A percentile compares a stretch with the other conserved stretches of the same genome.
Evolutionary conservation across 2,329 filamentous ascomycete genomes (phyloP).

Genomic region (Rutstroemia sydowiana): DNA sequence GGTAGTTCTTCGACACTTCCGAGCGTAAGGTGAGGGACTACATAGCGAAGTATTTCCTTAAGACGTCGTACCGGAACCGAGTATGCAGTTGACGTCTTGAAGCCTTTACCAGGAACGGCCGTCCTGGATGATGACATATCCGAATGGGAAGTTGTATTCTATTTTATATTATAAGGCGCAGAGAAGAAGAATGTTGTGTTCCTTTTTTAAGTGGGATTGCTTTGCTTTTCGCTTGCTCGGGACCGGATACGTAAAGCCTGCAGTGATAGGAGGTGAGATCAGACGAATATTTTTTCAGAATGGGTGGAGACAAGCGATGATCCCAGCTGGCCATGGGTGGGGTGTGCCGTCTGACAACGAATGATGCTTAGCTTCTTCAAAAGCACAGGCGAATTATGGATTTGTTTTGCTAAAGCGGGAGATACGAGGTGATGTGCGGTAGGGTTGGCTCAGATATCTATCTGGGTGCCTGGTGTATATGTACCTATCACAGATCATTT

Average conservation of each 20-base stretch:
- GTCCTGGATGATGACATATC: slow-evolving; percentile 22
- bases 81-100: slow-evolving; percentile 26
- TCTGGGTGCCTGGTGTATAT: no score
- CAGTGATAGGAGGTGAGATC: no score
- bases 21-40: slow-evolving; percentile 23
- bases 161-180: background rate
- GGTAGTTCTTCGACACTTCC: slow-evolving; percentile 26
- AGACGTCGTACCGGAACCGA: slow-evolving; percentile 26
- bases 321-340: no score
- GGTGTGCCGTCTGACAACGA: background rate
- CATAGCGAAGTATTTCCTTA: slow-evolving; percentile 26
- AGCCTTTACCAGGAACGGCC: slow-evolving; percentile 18
- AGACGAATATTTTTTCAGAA: no score
- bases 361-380: background rate
- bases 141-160: background rate
- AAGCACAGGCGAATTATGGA: background rate
- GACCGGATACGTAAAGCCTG: no score
- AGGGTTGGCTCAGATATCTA: slow-evolving; percentile 1
- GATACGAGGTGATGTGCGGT: background rate
- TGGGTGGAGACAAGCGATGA: no score
- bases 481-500: background rate
- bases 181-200: background rate
- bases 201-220: background rate
- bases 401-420: no score
- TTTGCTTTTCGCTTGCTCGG: no score